Base-by-base conservation (phyloP, 176 grass and related monocot genomes). In the Ensete ventricosum region DNA sequence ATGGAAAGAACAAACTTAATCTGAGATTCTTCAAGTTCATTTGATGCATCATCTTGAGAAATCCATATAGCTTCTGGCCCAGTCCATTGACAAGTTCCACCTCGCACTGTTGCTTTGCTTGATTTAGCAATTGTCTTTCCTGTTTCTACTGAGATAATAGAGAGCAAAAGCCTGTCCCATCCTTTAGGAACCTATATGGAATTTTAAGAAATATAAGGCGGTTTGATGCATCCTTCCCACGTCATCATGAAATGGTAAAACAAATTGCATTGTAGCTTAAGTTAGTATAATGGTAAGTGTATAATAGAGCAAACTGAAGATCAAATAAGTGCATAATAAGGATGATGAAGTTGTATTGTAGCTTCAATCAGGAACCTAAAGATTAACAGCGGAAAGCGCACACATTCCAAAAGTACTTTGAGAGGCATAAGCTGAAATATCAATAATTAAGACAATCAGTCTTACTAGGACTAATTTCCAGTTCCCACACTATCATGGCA, bases 1-100 rank as follows among this genome's bases (percentile, higher is more conserved):
- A 92, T 88, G 77, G 86, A 92, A 85, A 96, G 83, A 84, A 79
- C 81, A 90, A 96, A 88, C 79, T 83, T 96, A 79, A 79, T 90
- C 60, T 86, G 89, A 50, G 79, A 92, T 26, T 96, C 87, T 50
- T 92, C 81, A 71, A 78, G 82, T 77, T 96, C 87, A 76, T 92
- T 89, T 21, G 79, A 81, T 5, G 51, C 72, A 78, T 76, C 80
- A 82, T 92, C 83, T 88, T 86, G 87, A 70, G 79, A 86, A 90
- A 96, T 82, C 83, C 77, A 88, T 74, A 96, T 83, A 62, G 85
- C 58, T 83, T 96, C 87, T 65, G 84, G 67, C 55, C 86, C 89
- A 11, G 83, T 83, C 89, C 89, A 90, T 81, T 89, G 83, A 77
- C 93, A 96, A 19, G 64, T 81, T 81, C 93, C 85, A 83, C 82